A percentile compares a stretch with the other conserved stretches of the same genome.
Evolutionary conservation across 768 basidiomycete species (phyloP).

Genomic region (Boletus rufocinnamomeus): DNA sequence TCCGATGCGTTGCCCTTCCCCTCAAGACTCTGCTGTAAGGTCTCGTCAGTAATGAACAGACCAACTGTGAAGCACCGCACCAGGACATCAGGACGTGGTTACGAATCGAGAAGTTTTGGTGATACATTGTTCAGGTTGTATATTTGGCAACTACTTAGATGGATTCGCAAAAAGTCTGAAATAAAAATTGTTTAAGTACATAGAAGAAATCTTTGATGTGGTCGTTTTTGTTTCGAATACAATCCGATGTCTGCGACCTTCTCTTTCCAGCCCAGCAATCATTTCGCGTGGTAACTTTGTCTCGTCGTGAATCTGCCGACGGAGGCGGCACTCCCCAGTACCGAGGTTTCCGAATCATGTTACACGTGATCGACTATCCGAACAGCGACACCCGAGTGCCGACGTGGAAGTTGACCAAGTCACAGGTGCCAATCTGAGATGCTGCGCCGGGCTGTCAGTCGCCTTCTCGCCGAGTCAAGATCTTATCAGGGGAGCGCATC

Average conservation of each 20-base stretch:
- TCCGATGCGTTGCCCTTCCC: not conserved
- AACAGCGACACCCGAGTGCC: conserved; percentile 12
- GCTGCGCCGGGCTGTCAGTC: conserved; percentile 9
- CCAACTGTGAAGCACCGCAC: conserved; percentile 8
- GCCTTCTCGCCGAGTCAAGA: conserved; percentile 5
- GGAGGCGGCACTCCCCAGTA: no score
- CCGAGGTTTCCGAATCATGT: no score
- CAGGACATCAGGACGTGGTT: conserved; percentile 25
- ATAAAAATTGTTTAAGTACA: not conserved
- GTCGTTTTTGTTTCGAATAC: not conserved
- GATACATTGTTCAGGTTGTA: conserved; percentile 24
- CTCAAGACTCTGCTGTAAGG: conserved; percentile 7
- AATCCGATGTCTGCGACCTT: not conserved
- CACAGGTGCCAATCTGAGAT: conserved; percentile 1
- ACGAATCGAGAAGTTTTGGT: conserved; percentile 11
- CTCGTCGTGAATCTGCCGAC: not conserved
- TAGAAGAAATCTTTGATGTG: conserved; percentile 4
- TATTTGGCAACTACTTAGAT: conserved; percentile 4
- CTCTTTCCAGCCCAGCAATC: not conserved
- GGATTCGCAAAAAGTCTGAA: conserved; percentile 10
- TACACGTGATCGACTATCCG: conserved; percentile 3
- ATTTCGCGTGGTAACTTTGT: not conserved
- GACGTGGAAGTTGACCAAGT: not conserved
- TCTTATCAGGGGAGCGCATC: conserved; percentile 16
- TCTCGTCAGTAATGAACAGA: conserved; percentile 11